A percentile compares a stretch with the other conserved stretches of the same genome.
phyloP scores from a whole-genome alignment of 108 stramenopile genomes.

The Cyclotella kingstonii region DNA sequence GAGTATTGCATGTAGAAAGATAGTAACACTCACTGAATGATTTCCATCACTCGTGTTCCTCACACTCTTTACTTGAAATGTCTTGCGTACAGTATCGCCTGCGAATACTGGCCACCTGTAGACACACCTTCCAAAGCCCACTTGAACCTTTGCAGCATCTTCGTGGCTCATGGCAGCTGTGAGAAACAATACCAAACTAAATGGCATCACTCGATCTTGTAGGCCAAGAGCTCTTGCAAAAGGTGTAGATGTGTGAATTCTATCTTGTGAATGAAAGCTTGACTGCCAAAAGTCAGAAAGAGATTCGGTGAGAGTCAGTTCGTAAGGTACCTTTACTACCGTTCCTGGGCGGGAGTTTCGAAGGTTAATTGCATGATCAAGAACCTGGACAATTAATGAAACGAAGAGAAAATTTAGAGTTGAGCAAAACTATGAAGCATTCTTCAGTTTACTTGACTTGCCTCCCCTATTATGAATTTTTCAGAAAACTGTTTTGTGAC shows the following conservation, averaged over 20 bases:
- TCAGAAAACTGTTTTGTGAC: slow-evolving; percentile 8
- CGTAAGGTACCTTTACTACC: slow-evolving; percentile 69
- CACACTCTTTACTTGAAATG: slow-evolving; percentile 65
- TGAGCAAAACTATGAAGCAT: background rate
- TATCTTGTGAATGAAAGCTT: slow-evolving; percentile 82
- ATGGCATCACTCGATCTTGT: slow-evolving; percentile 72
- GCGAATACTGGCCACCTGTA: slow-evolving; percentile 87
- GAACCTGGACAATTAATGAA: slow-evolving; percentile 20
- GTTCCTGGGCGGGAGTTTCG: slow-evolving; percentile 63
- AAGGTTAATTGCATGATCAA: slow-evolving; percentile 65
- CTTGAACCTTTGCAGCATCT: slow-evolving; percentile 84
- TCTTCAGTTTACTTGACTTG: slow-evolving; percentile 5
- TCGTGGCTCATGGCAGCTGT: slow-evolving; percentile 80
- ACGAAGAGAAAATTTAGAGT: background rate
- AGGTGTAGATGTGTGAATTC: slow-evolving; percentile 85
- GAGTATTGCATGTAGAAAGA: background rate
- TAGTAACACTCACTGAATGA: slow-evolving; percentile 45
- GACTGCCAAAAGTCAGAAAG: slow-evolving; percentile 82
- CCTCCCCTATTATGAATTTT: slow-evolving; percentile 32
- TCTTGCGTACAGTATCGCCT: slow-evolving; percentile 85
- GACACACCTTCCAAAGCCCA: slow-evolving; percentile 67
- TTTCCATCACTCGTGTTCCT: slow-evolving; percentile 74
- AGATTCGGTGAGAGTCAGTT: slow-evolving; percentile 69
- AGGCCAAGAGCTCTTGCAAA: slow-evolving; percentile 81
- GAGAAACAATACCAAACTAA: slow-evolving; percentile 48